phyloP scores from a whole-genome alignment of 1,284 basidiomycete genomes.

The Dichomitus squalens region DNA sequence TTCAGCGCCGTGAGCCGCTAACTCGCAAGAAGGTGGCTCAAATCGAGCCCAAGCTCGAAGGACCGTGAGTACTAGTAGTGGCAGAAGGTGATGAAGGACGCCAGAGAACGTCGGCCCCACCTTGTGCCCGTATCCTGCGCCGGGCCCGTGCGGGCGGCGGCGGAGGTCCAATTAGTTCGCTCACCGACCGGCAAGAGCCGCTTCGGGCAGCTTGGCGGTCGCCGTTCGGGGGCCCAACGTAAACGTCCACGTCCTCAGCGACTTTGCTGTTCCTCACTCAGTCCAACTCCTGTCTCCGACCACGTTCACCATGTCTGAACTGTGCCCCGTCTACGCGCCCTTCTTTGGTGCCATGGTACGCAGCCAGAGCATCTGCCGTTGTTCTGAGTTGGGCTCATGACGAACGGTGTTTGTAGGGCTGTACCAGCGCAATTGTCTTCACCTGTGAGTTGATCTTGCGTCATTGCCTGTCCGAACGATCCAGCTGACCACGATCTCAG shows the following conservation, averaged over 20 bases:
- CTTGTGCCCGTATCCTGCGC: no score
- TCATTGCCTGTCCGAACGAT: conserved; percentile 29
- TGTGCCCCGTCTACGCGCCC: conserved; percentile 93
- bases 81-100: no score
- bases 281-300: conserved; percentile 16
- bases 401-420: conserved; percentile 61
- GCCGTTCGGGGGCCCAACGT: conserved; percentile 17
- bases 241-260: conserved; percentile 19
- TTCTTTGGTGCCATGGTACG: conserved; percentile 97
- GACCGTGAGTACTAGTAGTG: no score
- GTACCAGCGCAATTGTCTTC: conserved; percentile 96
- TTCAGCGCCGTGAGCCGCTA: no score
- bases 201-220: conserved; percentile 12
- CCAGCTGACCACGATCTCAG: conserved; percentile 34
- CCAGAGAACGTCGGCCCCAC: no score
- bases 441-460: conserved; percentile 71
- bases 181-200: conserved; percentile 10
- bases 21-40: no score
- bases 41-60: no score
- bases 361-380: conserved; percentile 9
- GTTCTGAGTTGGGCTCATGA: conserved; percentile 16
- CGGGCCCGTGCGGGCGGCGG: neutral
- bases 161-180: neutral
- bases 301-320: conserved; percentile 68
- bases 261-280: conserved; percentile 8